Evolutionary conservation across 495 filamentous ascomycete genomes (phyloP), one percentile per base, ranked within the genome.

Genomic region (Talaromyces proteolyticus): DNA sequence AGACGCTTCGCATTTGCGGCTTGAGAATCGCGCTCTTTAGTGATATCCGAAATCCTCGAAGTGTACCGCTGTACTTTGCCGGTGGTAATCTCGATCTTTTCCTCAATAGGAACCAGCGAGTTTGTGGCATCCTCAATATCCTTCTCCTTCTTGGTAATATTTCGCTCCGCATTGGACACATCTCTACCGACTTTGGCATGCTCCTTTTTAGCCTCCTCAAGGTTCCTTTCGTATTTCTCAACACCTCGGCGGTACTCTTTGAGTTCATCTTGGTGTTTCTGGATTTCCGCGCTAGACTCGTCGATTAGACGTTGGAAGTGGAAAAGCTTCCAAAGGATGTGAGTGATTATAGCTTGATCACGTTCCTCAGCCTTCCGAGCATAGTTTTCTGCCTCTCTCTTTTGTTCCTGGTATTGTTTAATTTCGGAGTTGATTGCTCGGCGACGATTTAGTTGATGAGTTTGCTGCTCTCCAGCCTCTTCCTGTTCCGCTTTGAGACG

Each of bases 361-460:
- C 89, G 79, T 67, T 97, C 90, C 42, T 92, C 84, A 1, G 84
- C 85, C 65, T 95, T 95, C 42, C 79, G 80, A 37, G 91, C 84
- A 59, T 89, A 97, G 52, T 85, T 90, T 44, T 97, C 93, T 7
- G 92, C 92, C 59, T 96, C 94, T 46, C 86, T 84, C 73, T 99
- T 97, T 69, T 97, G 92, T 62, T 96, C 89, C 54, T 93, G 88
- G 58, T 95, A 96, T 57, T 95, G 89, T 66, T 92, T 95, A 59
- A 99, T 92, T 65, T 99, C 93, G 0, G 89, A 92, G 64, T 99
- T 99, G 71, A 97, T 96, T 20, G 85, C 91, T 56, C 93, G 81
- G 12, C 94, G 86, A 49, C 91, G 80, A 58, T 91, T 85, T 14
- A 97, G 81, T 63, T 92, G 87, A 56, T 87, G 85, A 36, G 81